phyloP scores from a whole-genome alignment of 2,329 filamentous ascomycete species.

The Nemania diffusa region DNA sequence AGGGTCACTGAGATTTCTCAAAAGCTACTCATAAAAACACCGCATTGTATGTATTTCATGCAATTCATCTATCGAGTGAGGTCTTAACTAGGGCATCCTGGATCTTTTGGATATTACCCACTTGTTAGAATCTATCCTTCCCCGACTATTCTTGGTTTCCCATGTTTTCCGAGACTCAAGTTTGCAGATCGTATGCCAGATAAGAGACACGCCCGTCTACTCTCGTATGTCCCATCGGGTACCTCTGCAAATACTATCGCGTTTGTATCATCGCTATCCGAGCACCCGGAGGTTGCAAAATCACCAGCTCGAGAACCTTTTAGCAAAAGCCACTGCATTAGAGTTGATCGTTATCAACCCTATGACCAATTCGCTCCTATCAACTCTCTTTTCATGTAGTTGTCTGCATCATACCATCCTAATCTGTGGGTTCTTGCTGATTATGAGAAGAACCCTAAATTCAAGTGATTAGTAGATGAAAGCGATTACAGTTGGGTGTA shows the following conservation, averaged over 20 bases:
- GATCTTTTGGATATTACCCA: neutral
- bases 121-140: conserved; percentile 5
- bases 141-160: neutral
- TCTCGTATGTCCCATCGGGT: neutral
- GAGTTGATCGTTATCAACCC: neutral
- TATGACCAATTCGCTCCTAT: neutral
- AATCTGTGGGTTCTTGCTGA: neutral
- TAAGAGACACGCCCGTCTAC: neutral
- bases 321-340: neutral
- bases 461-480: neutral
- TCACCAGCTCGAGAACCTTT: neutral
- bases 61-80: neutral
- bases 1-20: too few relatives aligned
- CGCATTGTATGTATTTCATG: conserved; percentile 3
- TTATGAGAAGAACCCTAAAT: neutral
- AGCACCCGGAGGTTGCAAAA: neutral
- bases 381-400: neutral
- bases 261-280: neutral
- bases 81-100: neutral
- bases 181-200: neutral
- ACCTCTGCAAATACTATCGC: neutral
- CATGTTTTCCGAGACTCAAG: neutral
- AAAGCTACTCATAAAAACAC: too few relatives aligned
- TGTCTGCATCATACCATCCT: neutral
- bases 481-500: neutral